Evolutionary conservation across 345 rosid species (phyloP).

Genomic region (Rubroshorea leprosula): DNA sequence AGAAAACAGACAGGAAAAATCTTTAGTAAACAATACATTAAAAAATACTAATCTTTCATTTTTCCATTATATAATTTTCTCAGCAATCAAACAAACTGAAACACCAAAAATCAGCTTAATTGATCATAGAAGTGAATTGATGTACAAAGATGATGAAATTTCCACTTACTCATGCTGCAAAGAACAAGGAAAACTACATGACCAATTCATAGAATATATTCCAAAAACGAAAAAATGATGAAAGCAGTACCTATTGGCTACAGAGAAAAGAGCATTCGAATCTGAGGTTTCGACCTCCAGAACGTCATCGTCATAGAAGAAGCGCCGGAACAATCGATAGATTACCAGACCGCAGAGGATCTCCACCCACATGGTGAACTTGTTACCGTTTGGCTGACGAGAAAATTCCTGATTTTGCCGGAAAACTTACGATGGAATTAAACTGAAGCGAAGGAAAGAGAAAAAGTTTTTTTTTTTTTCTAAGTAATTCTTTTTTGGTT

Average conservation of each 20-base stretch:
- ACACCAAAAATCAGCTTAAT: background rate
- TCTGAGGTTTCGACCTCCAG: background rate
- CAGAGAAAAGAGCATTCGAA: slow-evolving; percentile 59
- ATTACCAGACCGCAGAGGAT: slow-evolving; percentile 64
- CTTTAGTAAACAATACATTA: too few relatives aligned
- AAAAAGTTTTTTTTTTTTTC: too few relatives aligned
- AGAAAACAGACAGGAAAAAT: too few relatives aligned
- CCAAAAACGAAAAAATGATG: background rate
- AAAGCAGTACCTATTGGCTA: slow-evolving; percentile 47
- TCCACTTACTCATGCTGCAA: too few relatives aligned
- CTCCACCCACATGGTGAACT: slow-evolving; percentile 63
- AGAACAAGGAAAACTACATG: too few relatives aligned
- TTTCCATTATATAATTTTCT: background rate
- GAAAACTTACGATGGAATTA: background rate
- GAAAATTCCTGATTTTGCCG: background rate
- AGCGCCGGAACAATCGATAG: slow-evolving; percentile 40
- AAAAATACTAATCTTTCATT: background rate
- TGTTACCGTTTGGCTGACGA: background rate
- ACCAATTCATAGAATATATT: background rate
- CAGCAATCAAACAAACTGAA: background rate
- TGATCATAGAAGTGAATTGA: background rate
- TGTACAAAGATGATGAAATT: background rate
- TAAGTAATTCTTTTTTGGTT: too few relatives aligned
- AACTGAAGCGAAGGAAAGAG: background rate
- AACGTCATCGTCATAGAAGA: slow-evolving; percentile 47